Evolutionary conservation across 306 rosid species (phyloP).

Genomic region (Echinosophora koreensis): DNA sequence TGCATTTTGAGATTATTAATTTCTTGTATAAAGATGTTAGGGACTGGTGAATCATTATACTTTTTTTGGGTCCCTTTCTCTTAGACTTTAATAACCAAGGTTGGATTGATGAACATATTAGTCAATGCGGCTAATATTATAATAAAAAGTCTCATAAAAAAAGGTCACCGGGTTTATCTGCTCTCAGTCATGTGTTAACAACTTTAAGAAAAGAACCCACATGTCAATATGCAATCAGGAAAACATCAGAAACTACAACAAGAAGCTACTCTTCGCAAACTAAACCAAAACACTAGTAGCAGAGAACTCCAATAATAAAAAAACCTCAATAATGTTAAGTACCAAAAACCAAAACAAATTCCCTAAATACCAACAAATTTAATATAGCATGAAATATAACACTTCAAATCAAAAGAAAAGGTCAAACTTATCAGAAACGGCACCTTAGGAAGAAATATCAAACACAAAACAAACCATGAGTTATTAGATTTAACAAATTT

Average conservation of each 20-base stretch:
- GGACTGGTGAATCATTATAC: neutral
- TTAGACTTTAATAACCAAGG: neutral
- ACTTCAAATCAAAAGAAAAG: slow-evolving; percentile 12
- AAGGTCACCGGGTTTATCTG: neutral
- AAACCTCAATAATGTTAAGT: slow-evolving; percentile 34
- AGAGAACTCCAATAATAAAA: slow-evolving; percentile 26
- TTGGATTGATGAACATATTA: neutral
- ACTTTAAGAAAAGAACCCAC: slow-evolving; percentile 18
- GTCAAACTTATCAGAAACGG: neutral
- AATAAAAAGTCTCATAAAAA: neutral
- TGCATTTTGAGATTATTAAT: neutral
- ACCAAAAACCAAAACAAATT: slow-evolving; percentile 31
- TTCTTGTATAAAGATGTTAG: neutral
- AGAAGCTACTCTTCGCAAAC: slow-evolving; percentile 10
- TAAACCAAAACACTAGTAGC: slow-evolving; percentile 27
- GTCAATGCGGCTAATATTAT: neutral
- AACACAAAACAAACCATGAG: slow-evolving; percentile 8
- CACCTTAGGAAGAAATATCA: slow-evolving; percentile 28
- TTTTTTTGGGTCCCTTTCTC: neutral
- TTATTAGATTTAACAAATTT: neutral
- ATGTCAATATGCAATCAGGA: neutral
- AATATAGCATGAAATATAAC: slow-evolving; percentile 10
- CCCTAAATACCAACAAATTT: slow-evolving; percentile 1
- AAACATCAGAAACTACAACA: slow-evolving; percentile 30
- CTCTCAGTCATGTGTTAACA: slow-evolving; percentile 20